Base-by-base conservation (phyloP, 345 rosid genomes). In the Odontarrhena argentea region DNA sequence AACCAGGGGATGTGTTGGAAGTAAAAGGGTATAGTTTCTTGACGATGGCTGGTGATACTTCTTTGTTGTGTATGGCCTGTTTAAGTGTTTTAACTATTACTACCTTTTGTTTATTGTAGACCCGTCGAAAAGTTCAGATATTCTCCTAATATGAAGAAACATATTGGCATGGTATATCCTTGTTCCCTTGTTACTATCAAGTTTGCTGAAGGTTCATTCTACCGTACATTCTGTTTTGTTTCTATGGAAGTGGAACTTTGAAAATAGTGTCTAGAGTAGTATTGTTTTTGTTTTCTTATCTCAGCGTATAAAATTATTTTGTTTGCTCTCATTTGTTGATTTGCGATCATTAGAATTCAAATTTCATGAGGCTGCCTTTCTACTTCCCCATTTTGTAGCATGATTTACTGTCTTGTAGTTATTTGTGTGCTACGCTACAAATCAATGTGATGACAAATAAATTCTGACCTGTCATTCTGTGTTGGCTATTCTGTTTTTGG, bases 131-230 rank as follows among this genome's bases (percentile, higher is more conserved):
- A 87, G 85, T 81, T 92, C 65, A 87, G 85, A 74, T 89, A 92
- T 69, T 81, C 86, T 48, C 87, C 98, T 58, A 92, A 92, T 77
- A 89, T 87, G 98, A 92, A 92, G 88, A 92, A 87, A 74, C 82
- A 83, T 72, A 87, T 92, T n/a, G 98, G 98, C 82, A 89, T 92
- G 97, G 98, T 92, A 83, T 60, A 78, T 46, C 67, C 62, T 70
- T 67, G 40, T 67, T 71, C 47, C 35, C 48, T 63, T 60, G 69
- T 44, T 36, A 43, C 56, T 36, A 34, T 25, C 5, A 43, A 42
- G 11, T 58, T 51, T 65, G 25, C 7, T 41, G 24, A 58, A 72
- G 18, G 4, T 34, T 11, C 22, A 7, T 61, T 13, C 40, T 32
- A 35, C 26, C 60, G 35, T 26, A 26, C 35, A 51, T 8, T 51